These are phyloP conservation scores for Annulohypoxylon truncatum DNA, from an alignment of 2,329 filamentous ascomycete genomes.

Conservation along the genomic window DNA sequence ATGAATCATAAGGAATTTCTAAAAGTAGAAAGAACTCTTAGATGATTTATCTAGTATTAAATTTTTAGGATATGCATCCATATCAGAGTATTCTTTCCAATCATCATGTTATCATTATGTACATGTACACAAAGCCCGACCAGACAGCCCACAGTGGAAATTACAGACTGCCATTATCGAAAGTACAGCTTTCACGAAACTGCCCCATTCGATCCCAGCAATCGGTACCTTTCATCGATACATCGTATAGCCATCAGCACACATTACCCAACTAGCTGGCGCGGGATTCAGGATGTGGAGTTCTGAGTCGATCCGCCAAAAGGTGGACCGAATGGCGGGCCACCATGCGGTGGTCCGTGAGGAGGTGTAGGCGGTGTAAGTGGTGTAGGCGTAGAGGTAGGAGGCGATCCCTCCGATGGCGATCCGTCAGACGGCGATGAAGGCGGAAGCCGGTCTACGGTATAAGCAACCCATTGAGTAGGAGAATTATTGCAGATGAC, in stretches of 20 bases:
- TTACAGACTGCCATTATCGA: neutral
- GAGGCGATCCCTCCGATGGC: neutral
- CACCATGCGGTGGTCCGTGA: neutral
- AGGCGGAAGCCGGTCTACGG: constrained; percentile 6
- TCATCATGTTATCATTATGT: neutral
- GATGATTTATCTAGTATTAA: neutral
- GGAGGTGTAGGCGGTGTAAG: neutral
- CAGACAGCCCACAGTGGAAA: neutral
- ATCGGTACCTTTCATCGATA: no score
- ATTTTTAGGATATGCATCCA: neutral
- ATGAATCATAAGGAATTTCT: neutral
- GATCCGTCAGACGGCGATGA: neutral
- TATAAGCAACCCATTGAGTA: constrained; percentile 29
- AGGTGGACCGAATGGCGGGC: neutral
- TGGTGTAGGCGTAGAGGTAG: neutral
- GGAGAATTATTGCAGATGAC: constrained; percentile 26
- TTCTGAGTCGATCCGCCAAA: neutral
- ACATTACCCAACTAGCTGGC: neutral
- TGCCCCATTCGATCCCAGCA: neutral
- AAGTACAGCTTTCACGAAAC: neutral
- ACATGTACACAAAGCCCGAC: neutral
- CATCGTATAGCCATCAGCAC: no score
- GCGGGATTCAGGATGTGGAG: neutral
- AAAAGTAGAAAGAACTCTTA: neutral
- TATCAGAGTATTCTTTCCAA: neutral